Evolutionary conservation across 352 stramenopile genomes (phyloP).

Genomic region (Phytophthora constricta): DNA sequence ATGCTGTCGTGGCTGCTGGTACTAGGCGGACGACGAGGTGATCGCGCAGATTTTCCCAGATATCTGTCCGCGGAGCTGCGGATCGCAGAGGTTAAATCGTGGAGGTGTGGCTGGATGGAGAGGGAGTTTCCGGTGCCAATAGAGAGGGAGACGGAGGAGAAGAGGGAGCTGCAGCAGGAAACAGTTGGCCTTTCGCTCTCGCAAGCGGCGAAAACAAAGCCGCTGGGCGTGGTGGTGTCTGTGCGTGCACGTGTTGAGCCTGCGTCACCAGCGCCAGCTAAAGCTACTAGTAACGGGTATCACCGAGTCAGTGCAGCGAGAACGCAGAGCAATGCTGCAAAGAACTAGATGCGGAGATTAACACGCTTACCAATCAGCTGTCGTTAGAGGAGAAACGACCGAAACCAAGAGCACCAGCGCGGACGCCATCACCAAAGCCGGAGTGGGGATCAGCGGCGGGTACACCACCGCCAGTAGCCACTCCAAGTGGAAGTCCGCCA

Average conservation of each 20-base stretch:
- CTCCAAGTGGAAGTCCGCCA: constrained; percentile 15
- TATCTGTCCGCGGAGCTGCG: constrained; percentile 77
- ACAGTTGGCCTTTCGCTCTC: constrained; percentile 11
- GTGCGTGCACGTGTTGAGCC: no score
- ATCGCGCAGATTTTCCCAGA: constrained; percentile 83
- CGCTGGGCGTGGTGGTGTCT: background rate
- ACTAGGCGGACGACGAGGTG: constrained; percentile 50
- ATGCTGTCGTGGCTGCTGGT: background rate
- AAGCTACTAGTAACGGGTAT: constrained; percentile 14
- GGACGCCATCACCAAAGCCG: background rate
- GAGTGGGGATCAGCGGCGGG: constrained; percentile 14
- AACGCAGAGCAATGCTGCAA: constrained; percentile 9
- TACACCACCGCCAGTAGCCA: constrained; percentile 21
- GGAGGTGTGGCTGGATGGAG: constrained; percentile 80
- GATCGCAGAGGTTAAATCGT: constrained; percentile 85
- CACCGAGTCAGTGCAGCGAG: background rate
- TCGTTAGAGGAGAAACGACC: constrained; percentile 60
- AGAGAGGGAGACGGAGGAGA: background rate
- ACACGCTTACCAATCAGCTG: constrained; percentile 45
- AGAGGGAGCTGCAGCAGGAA: constrained; percentile 4
- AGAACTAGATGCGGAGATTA: constrained; percentile 48
- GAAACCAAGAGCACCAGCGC: constrained; percentile 10
- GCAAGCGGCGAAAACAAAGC: constrained; percentile 6
- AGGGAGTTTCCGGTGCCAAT: constrained; percentile 30
- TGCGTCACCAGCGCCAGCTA: background rate